phyloP scores from a whole-genome alignment of 176 grass and related monocot species.

The Oryza glumipatula region DNA sequence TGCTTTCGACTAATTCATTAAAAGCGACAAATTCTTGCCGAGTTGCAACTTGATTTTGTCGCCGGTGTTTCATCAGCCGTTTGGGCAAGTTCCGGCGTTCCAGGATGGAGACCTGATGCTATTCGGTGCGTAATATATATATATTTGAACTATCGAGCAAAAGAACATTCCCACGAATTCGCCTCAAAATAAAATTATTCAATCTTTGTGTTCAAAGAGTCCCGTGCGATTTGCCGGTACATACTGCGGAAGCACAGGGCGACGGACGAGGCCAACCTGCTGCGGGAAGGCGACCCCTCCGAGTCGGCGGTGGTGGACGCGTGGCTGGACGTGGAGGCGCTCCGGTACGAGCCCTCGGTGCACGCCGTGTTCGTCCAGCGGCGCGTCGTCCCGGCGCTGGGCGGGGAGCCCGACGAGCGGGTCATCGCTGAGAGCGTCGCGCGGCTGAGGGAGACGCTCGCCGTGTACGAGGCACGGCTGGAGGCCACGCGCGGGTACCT shows the following conservation, averaged over 20 bases:
- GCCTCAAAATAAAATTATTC: background rate
- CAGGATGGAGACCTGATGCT: background rate
- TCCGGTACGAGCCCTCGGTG: background rate
- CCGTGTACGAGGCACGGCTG: slow-evolving; percentile 51
- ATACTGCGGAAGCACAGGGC: background rate
- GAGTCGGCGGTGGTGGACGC: background rate
- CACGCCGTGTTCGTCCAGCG: slow-evolving; percentile 12
- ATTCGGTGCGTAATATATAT: background rate
- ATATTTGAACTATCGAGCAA: background rate
- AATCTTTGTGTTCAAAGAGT: background rate
- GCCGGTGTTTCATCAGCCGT: background rate
- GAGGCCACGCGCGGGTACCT: slow-evolving; percentile 4
- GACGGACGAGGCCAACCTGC: background rate
- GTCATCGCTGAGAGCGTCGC: background rate
- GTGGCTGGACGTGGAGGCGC: slow-evolving; percentile 23
- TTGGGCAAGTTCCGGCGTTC: background rate
- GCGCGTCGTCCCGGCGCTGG: slow-evolving; percentile 4
- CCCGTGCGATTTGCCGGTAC: background rate
- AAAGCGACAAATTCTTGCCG: background rate
- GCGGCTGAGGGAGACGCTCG: slow-evolving; percentile 32
- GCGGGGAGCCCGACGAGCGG: slow-evolving; percentile 16
- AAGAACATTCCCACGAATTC: background rate
- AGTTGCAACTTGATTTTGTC: background rate
- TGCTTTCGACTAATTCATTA: background rate
- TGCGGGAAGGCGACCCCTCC: background rate